Percentiles rank a stretch among this genome's conserved stretches.
phyloP scores from a whole-genome alignment of 371 early-diverging fungal genomes.

The Rhizopus sp. region DNA sequence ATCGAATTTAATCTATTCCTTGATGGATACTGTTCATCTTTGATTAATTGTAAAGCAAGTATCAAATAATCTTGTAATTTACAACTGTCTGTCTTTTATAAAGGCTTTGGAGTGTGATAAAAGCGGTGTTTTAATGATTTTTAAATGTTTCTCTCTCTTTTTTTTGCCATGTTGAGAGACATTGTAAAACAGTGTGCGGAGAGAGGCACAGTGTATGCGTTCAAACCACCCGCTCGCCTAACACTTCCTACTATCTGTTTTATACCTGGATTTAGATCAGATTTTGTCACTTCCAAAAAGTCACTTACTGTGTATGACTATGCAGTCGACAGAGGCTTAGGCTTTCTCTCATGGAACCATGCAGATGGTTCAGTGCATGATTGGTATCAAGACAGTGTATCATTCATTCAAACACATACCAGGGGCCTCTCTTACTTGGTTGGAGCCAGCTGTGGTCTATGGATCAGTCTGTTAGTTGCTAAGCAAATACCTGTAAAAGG shows the following conservation, averaged over 20 bases:
- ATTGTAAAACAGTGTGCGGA: background rate
- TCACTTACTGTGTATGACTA: constrained; percentile 22
- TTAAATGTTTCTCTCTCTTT: background rate
- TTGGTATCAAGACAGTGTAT: constrained; percentile 29
- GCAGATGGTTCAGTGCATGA: constrained; percentile 22
- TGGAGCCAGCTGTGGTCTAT: constrained; percentile 46
- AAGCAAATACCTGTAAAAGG: constrained; percentile 10
- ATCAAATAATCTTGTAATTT: constrained; percentile 29
- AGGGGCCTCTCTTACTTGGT: constrained; percentile 15
- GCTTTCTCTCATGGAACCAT: constrained; percentile 45
- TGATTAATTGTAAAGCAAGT: constrained; percentile 22
- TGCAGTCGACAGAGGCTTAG: constrained; percentile 15
- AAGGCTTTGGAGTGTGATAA: constrained; percentile 17
- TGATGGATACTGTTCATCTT: constrained; percentile 29
- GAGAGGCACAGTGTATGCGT: background rate
- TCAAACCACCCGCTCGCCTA: background rate
- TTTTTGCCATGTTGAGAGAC: background rate
- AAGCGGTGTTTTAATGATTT: background rate
- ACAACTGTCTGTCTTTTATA: constrained; percentile 26
- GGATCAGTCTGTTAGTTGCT: constrained; percentile 36
- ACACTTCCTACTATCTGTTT: constrained; percentile 35
- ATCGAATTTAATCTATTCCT: constrained; percentile 32
- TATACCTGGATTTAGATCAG: constrained; percentile 45
- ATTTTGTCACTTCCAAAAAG: constrained; percentile 37
- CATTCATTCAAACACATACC: constrained; percentile 6